A percentile compares a stretch with the other conserved stretches of the same genome.
Conservation (phyloP, 345 rosid genomes). For the Triadica sebifera region DNA sequence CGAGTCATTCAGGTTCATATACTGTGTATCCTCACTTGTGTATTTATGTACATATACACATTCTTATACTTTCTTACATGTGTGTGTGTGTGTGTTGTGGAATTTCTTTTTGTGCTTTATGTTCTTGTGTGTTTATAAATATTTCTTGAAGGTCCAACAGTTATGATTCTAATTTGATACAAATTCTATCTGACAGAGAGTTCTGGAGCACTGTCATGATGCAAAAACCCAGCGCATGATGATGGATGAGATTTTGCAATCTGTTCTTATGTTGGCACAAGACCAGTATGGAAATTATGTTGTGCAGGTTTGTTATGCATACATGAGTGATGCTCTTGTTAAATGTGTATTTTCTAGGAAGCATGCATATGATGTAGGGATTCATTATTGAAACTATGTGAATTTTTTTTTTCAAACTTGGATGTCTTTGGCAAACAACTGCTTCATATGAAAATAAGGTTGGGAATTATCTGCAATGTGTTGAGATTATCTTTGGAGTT, state of each 20-base stretch:
- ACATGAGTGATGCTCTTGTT: background rate
- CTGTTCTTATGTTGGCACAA: conserved; percentile 91
- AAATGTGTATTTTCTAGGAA: background rate
- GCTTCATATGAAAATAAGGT: background rate
- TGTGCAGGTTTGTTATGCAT: conserved; percentile 68
- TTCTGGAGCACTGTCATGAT: conserved; percentile 84
- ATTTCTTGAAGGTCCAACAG: background rate
- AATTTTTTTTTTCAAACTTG: background rate
- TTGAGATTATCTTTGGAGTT: background rate
- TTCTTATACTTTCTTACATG: too few species aligned
- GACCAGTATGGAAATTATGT: conserved; percentile 99
- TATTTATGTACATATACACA: background rate
- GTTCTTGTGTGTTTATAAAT: background rate
- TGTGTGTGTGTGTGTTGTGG: background rate
- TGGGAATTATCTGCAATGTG: background rate
- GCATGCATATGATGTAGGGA: background rate
- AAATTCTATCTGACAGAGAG: conserved; percentile 55
- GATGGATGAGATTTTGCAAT: conserved; percentile 78
- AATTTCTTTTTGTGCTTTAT: background rate
- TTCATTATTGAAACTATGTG: background rate
- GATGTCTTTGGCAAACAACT: background rate
- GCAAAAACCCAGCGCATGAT: conserved; percentile 71
- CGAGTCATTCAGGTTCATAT: conserved; percentile 85
- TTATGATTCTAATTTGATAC: conserved; percentile 14
- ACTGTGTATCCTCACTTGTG: too few species aligned